A percentile compares a stretch with the other conserved stretches of the same genome.
phyloP scores from a whole-genome alignment of 2,329 filamentous ascomycete species.

The Pochonia chlamydosporia region DNA sequence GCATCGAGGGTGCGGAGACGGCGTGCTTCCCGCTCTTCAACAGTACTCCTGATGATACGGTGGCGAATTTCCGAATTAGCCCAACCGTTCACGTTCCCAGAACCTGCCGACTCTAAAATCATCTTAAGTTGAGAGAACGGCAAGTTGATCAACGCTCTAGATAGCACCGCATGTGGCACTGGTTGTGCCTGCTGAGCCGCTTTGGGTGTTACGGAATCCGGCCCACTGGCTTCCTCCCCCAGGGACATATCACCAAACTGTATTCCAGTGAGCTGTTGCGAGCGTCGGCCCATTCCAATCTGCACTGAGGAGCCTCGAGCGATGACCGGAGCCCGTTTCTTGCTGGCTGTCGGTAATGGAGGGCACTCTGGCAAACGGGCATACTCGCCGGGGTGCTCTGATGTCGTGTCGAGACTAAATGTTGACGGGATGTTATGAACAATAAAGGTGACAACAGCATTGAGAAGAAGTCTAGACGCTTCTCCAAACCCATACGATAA shows the following conservation, averaged over 20 bases:
- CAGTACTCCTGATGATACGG: slow-evolving; percentile 41
- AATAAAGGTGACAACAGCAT: slow-evolving; percentile 52
- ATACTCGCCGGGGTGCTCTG: slow-evolving; percentile 28
- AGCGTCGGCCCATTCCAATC: slow-evolving; percentile 33
- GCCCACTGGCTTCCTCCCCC: slow-evolving; percentile 18
- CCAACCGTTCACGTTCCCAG: slow-evolving; percentile 47
- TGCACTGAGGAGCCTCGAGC: slow-evolving; percentile 32
- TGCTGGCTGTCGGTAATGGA: slow-evolving; percentile 9
- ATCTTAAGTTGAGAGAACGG: slow-evolving; percentile 62
- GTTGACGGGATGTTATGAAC: slow-evolving; percentile 52
- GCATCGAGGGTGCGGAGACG: slow-evolving; percentile 42
- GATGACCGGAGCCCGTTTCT: slow-evolving; percentile 19
- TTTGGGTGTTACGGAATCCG: slow-evolving; percentile 25
- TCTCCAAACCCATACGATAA: slow-evolving; percentile 47
- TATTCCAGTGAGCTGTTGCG: slow-evolving; percentile 54
- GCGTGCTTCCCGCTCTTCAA: slow-evolving; percentile 52
- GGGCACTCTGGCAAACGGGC: slow-evolving; percentile 31
- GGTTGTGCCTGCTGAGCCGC: slow-evolving; percentile 20
- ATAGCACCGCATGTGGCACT: slow-evolving; percentile 46
- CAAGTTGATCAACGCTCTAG: slow-evolving; percentile 62
- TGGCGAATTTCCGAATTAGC: slow-evolving; percentile 40
- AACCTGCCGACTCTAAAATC: slow-evolving; percentile 53
- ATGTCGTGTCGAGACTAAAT: slow-evolving; percentile 51
- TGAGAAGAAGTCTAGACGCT: slow-evolving; percentile 48
- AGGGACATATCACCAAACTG: slow-evolving; percentile 63